phyloP scores from a whole-genome alignment of 192 early-diverging fungal genomes.

The Jimgerdemannia flammicorona region DNA sequence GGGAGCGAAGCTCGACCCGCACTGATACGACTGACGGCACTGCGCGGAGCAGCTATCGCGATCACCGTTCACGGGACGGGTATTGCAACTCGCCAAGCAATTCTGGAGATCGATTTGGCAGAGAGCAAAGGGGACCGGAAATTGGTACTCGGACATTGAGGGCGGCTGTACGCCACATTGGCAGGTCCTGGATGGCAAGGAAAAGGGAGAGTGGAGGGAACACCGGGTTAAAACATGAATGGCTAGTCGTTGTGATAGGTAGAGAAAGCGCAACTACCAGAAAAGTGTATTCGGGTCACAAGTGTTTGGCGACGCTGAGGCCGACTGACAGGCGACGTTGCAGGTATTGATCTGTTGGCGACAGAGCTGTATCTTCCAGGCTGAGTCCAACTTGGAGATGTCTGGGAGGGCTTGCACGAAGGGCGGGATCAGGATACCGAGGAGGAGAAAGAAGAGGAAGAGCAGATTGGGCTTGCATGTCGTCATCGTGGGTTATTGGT shows the following conservation, averaged over 20 bases:
- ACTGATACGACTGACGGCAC: neutral
- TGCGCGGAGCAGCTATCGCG: neutral
- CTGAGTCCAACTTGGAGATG: neutral
- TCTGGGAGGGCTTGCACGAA: neutral
- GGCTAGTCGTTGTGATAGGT: neutral
- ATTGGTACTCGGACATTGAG: neutral
- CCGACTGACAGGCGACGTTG: neutral
- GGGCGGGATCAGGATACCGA: neutral
- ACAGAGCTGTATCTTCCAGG: neutral
- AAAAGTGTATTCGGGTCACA: neutral
- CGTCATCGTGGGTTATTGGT: too few relatives aligned
- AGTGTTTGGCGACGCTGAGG: neutral
- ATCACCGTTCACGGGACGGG: neutral
- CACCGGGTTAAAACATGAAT: too few relatives aligned
- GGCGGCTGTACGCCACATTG: neutral
- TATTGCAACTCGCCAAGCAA: neutral
- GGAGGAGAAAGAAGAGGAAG: neutral
- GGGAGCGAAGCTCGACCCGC: neutral
- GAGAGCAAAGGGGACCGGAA: neutral
- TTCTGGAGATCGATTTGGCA: neutral
- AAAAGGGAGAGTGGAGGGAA: neutral
- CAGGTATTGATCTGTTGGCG: neutral
- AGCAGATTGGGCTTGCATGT: too few relatives aligned
- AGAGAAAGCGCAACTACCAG: neutral
- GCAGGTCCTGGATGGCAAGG: neutral